Base-by-base conservation (phyloP, 345 rosid genomes). In the Toxicodendron radicans region DNA sequence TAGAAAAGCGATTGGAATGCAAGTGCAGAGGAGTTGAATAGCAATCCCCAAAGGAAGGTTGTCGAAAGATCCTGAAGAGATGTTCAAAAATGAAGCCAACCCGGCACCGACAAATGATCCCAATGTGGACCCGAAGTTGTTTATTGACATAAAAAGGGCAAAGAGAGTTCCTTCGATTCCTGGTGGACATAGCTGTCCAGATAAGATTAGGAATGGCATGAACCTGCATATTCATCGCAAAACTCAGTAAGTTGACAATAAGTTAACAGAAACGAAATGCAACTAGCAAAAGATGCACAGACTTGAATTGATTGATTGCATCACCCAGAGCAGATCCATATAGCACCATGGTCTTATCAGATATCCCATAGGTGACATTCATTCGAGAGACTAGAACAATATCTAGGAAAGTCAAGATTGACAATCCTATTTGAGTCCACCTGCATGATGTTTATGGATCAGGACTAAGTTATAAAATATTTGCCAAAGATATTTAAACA, bases 281-380 rank as follows among this genome's bases (percentile, higher is more conserved):
- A 48, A 69, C 12, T 13, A 66, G 38, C 45, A 58, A 59, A 41
- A 56, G 10, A 27, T 30, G 11, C 5, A 64, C 86, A 7, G 87
- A 91, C 97, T 95, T 95, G 88, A 95, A 88, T 85, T 95, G 99
- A 85, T 93, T 93, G 81, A 95, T 65, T 53, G 95, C 98, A 82
- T 95, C 99, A 62, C 83, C 82, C 54, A 91, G 87, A 74, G 98
- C 99, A 70, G 97, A 95, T 80, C 99, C 99, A 23, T 73, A 84
- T 14, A 93, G 84, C 79, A 95, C 98, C 95, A 93, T 86, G 65
- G 83, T 82, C 87, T 87, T 95, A 74, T 93, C 99, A 46, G 98
- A 90, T 66, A 95, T 80, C 74, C 95, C 91, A 12, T 78, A 87
- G 16, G 76, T 79, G 67, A 86, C 76, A 75, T 84, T 89, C 64